phyloP scores from a whole-genome alignment of 768 basidiomycete species.

The Mrakia hoshinonis region DNA sequence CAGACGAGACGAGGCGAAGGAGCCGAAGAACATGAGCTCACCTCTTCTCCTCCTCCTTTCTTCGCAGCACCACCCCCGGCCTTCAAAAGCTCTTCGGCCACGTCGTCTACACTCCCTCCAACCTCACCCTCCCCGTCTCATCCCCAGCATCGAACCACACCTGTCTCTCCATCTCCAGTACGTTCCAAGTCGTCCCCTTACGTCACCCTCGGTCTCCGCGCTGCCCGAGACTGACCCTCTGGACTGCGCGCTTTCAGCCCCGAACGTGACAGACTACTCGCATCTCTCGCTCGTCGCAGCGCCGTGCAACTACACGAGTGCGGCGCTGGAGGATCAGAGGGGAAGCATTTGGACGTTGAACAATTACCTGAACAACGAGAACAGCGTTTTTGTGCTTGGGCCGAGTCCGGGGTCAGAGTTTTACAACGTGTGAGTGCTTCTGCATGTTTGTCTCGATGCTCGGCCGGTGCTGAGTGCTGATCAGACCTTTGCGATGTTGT shows the following conservation, averaged over 20 bases:
- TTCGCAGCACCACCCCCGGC: neutral
- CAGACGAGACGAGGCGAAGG: neutral
- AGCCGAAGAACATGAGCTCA: neutral
- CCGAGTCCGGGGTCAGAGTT: neutral
- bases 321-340: neutral
- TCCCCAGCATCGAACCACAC: neutral
- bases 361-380: neutral
- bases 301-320: neutral
- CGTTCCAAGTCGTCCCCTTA: neutral
- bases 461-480: neutral
- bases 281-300: neutral
- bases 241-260: neutral
- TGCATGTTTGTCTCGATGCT: neutral
- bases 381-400: neutral
- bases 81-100: neutral
- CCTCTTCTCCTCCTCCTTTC: neutral
- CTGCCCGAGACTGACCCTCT: neutral
- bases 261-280: slow-evolving; percentile 2
- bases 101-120: neutral
- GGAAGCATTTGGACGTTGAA: neutral
- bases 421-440: neutral
- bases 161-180: neutral
- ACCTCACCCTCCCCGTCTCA: neutral
- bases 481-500: too few relatives aligned
- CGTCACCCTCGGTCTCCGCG: neutral